Conservation (phyloP, 257 asterid genomes). For the Petunia secreta region DNA sequence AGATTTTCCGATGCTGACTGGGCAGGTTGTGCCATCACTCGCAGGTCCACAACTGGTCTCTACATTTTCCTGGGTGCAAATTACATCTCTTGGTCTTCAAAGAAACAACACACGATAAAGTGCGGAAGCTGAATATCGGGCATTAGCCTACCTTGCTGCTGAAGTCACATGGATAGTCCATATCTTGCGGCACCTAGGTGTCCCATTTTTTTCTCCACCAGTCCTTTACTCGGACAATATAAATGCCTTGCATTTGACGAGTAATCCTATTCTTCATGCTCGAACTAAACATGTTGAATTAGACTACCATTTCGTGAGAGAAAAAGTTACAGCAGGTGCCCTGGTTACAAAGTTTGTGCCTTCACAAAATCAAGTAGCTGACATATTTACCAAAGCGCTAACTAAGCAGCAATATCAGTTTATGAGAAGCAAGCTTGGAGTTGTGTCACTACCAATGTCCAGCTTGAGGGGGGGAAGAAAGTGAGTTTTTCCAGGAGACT, state of each 20-base stretch:
- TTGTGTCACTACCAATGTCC: not conserved
- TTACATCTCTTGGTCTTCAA: not conserved
- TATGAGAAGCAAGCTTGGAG: not conserved
- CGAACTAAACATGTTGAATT: not conserved
- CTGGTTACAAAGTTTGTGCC: not conserved
- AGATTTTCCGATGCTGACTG: slow-evolving; percentile 8
- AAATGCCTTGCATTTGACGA: not conserved
- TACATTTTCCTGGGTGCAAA: not conserved
- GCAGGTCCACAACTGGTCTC: not conserved
- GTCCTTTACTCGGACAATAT: not conserved
- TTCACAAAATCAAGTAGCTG: not conserved
- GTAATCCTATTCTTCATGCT: not conserved
- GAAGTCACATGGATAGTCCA: too few species aligned
- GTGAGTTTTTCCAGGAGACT: too few species aligned
- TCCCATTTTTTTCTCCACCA: not conserved
- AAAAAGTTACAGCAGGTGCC: not conserved
- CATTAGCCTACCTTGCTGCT: not conserved
- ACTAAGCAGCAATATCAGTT: not conserved
- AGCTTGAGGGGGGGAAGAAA: slow-evolving; percentile 6
- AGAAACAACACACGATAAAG: not conserved
- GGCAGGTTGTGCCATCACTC: not conserved
- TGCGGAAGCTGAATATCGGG: not conserved
- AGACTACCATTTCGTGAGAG: not conserved
- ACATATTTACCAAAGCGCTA: not conserved
- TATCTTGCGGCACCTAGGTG: too few species aligned